phyloP scores from a whole-genome alignment of 441 rosid genomes.

The Lepidium campestre region DNA sequence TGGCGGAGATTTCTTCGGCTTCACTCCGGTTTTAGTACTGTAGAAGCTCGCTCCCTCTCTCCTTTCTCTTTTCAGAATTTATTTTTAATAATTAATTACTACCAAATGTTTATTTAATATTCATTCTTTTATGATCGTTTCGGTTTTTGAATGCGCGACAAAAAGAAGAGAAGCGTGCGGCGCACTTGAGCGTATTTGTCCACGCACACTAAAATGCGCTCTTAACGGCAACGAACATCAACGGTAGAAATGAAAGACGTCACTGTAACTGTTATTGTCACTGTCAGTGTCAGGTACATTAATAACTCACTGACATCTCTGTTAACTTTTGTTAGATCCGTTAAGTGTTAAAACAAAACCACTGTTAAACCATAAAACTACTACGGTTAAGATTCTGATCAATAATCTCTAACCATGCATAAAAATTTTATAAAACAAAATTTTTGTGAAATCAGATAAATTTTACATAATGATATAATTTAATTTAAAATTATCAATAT shows the following conservation, averaged over 20 bases:
- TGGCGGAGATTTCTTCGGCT: constrained; percentile 47
- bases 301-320: neutral
- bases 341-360: neutral
- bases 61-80: constrained; percentile 3
- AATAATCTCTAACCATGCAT: too few species aligned
- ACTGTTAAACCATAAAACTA: neutral
- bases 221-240: constrained; percentile 37
- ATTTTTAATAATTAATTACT: neutral
- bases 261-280: neutral
- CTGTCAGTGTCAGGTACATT: neutral
- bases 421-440: too few species aligned
- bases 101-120: constrained; percentile 1
- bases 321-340: neutral
- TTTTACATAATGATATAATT: too few species aligned
- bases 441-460: too few species aligned
- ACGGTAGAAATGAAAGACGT: constrained; percentile 31
- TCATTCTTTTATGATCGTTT: constrained; percentile 7
- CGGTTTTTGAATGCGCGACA: constrained; percentile 29
- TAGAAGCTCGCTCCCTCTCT: constrained; percentile 23
- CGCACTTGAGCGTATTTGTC: constrained; percentile 21
- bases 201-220: constrained; percentile 26
- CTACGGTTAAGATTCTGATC: neutral
- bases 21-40: constrained; percentile 34
- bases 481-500: too few species aligned
- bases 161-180: constrained; percentile 28